Evolutionary conservation across 2,329 filamentous ascomycete species (phyloP), one percentile per base, ranked within the genome.

Genomic region (Trichophyton rubrum): DNA sequence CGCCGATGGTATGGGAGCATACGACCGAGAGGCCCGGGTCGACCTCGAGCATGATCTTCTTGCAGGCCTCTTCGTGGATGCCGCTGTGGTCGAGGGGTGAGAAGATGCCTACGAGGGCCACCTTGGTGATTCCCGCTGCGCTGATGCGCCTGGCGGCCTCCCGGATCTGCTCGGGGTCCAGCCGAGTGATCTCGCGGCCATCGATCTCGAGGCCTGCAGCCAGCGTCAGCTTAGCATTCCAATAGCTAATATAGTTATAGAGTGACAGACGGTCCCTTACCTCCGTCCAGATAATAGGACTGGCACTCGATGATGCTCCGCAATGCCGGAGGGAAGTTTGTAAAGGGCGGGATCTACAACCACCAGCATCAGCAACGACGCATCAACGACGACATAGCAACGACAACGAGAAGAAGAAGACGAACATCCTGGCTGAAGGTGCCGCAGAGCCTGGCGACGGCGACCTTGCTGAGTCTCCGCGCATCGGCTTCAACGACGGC

Each of bases 401-500:
- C 13, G 17, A 59, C 15, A 41, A 24, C 38, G 7, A 55, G 6
- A 2, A 3, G 22, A 24, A 24, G 22, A 24, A 2, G 33, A 61
- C 61, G 43, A 51, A 68, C 67, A 53, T 78, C 72, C 43, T 70
- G 68, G 0, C 75, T 76, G 60, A 76, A 79, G 0, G 76, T 75
- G 1, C 76, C 76, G 64, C 76, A 79, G 6, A 80, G 69, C 20
- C 78, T 68, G 8, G 80, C 66, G 1, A 79, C 76, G 2, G 77
- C 78, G 1, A 80, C 78, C 8, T 73, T 73, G 43, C 71, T 72
- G 20, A 80, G 69, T 3, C 75, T 68, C 22, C 72, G 66, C 0
- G 71, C 71, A 68, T 80, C 77, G 30, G 73, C 73, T 62, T 79
- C 76, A 9, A 79, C 72, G 5, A 80, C 71, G 0, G 78, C 77